Percentiles rank a stretch among this genome's conserved stretches.
phyloP scores from a whole-genome alignment of 2,329 filamentous ascomycete genomes.

The Alternaria viburni region DNA sequence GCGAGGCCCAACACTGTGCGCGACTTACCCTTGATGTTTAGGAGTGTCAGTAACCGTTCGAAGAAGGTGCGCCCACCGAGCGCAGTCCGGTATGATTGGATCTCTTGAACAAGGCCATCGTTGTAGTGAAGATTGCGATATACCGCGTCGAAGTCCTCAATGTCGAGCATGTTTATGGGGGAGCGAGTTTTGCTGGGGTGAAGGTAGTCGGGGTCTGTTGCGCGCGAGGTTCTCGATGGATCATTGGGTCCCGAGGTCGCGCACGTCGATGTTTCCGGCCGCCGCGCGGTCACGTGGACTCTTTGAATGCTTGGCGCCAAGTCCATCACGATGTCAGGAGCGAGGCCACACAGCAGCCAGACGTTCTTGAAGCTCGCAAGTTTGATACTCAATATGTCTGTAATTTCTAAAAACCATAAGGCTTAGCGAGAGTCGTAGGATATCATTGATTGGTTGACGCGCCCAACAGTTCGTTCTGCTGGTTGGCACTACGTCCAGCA shows the following conservation, averaged over 20 bases:
- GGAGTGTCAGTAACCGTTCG: constrained; percentile 73
- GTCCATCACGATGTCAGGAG: not conserved
- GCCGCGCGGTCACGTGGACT: not conserved
- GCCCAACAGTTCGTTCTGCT: not conserved
- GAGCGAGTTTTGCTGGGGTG: not conserved
- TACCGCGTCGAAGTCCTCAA: constrained; percentile 70
- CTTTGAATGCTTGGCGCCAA: not conserved
- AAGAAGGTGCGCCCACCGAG: constrained; percentile 78
- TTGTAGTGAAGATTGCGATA: constrained; percentile 57
- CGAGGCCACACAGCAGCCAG: not conserved
- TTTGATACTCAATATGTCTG: not conserved
- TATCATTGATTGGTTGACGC: not conserved
- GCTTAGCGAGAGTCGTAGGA: not conserved
- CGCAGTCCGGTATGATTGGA: constrained; percentile 69
- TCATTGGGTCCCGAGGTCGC: no score
- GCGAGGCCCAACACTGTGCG: not conserved
- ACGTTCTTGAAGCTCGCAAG: not conserved
- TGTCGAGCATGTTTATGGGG: constrained; percentile 62
- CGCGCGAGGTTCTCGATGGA: constrained; percentile 11
- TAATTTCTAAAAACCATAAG: fast-evolving
- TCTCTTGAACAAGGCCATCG: constrained; percentile 57
- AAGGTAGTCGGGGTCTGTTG: constrained; percentile 3
- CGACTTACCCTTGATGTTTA: constrained; percentile 72
- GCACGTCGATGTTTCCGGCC: not conserved
- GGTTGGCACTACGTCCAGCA: not conserved